Conservation (phyloP, 108 stramenopile genomes). For the Parmales sp. region DNA sequence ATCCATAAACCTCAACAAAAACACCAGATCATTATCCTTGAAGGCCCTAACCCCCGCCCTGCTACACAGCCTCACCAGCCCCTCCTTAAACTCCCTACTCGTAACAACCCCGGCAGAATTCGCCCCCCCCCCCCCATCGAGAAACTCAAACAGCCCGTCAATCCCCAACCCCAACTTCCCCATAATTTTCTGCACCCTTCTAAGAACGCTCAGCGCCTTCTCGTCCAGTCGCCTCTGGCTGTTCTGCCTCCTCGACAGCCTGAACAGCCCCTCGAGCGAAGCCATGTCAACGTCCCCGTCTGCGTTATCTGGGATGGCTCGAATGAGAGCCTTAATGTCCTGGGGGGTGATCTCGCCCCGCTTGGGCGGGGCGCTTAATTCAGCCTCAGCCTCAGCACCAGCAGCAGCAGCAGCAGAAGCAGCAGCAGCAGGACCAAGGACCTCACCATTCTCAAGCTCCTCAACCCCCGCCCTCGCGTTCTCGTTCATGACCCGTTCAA, state of each 20-base stretch:
- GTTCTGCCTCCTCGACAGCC: not conserved
- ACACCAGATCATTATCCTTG: constrained; percentile 9
- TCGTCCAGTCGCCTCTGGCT: not conserved
- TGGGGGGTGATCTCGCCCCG: not conserved
- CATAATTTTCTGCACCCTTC: constrained; percentile 1
- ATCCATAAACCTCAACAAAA: not conserved
- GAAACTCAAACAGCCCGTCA: not conserved
- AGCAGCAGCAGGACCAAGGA: not conserved
- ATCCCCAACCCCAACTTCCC: not conserved
- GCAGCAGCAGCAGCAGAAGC: too few species aligned
- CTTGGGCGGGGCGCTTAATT: not conserved
- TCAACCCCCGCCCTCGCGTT: not conserved
- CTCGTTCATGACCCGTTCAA: not conserved
- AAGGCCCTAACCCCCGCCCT: not conserved
- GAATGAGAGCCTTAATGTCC: not conserved
- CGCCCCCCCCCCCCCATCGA: not conserved
- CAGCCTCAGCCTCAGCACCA: too few species aligned
- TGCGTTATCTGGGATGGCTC: not conserved
- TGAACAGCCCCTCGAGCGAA: not conserved
- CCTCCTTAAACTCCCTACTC: not conserved
- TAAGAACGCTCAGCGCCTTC: not conserved
- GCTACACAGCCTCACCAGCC: not conserved
- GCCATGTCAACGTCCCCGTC: constrained; percentile 12
- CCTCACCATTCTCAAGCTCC: not conserved
- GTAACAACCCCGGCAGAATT: not conserved